Base-by-base conservation (phyloP, 2,329 filamentous ascomycete genomes). In the Sporothrix phasma region DNA sequence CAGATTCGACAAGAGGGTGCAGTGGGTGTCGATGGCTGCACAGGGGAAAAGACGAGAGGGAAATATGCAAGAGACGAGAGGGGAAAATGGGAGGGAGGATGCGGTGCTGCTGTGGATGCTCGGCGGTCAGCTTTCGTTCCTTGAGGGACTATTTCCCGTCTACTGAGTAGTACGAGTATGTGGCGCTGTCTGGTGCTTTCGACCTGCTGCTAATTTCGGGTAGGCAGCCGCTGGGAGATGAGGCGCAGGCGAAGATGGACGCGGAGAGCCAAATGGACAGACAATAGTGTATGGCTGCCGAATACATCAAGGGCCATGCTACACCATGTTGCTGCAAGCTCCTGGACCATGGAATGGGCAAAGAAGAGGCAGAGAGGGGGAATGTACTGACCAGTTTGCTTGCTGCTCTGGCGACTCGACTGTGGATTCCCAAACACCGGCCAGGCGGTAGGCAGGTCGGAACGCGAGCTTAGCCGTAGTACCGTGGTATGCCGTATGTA, bases 371-470 rank as follows among this genome's bases (percentile, higher is more conserved):
- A 3, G 53, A 1, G 46, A 13, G 17, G 43, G 37, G 46, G 46
- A 54, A 46, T 3, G 37, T 43, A 63, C 64, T 63, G 53, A 65
- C 64, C 64, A 59, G 51, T 59, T 59, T 59, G 53, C 64, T 19
- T 7, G 10, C n/a, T 54, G 53, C 51, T 63, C 60, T 51, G 47
- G 41, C 60, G 24, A 62, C 29, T 62, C 41, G 60, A 51, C 34
- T 29, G 61, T 58, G 43, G 58, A 64, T 59, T 41, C 56, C 62
- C 65, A 66, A 66, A 66, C 65, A 62, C 58, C 51, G 31, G 51
- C 24, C 51, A 31, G 47, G 7, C 45, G 41, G 64, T 19, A 31
- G 34, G 51, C 22, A 62, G 62, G 49, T 54, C 60, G 60, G 54
- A 24, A 49, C 39, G 37, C 19, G 53, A 53, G 65, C 62, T 62